Percentiles rank a stretch among this genome's conserved stretches.
Evolutionary conservation across 768 basidiomycete genomes (phyloP).

Genomic region (Termitomyces sp.): DNA sequence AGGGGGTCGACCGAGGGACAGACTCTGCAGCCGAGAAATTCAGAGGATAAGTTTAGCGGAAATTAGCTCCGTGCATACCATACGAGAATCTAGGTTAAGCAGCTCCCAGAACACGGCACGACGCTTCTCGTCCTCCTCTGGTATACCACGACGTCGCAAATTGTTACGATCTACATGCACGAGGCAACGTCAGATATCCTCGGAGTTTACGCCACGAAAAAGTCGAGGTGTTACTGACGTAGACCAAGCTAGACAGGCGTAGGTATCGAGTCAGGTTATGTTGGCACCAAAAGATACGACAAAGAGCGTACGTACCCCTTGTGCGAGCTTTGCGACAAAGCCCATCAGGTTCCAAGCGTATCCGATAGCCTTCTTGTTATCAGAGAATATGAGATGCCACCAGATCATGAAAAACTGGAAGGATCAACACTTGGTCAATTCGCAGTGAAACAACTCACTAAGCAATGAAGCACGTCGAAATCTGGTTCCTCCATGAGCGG

Average conservation of each 20-base stretch:
- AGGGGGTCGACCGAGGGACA: conserved; percentile 68
- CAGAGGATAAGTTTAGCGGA: neutral
- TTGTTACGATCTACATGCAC: conserved; percentile 54
- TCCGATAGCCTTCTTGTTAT: conserved; percentile 65
- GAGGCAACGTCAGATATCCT: conserved; percentile 3
- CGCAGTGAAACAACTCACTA: conserved; percentile 32
- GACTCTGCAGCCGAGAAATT: conserved; percentile 34
- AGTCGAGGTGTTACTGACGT: conserved; percentile 36
- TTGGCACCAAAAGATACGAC: neutral
- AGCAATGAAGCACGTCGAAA: conserved; percentile 63
- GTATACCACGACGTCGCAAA: conserved; percentile 57
- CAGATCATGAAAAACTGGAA: conserved; percentile 61
- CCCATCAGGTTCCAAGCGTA: conserved; percentile 78
- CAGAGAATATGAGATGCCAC: conserved; percentile 70
- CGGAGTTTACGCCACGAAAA: neutral
- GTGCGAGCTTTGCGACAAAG: conserved; percentile 65
- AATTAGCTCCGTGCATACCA: conserved; percentile 30
- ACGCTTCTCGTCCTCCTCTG: conserved; percentile 67
- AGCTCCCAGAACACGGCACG: conserved; percentile 72
- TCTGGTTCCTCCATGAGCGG: conserved; percentile 73
- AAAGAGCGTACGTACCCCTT: conserved; percentile 44
- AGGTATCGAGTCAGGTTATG: conserved; percentile 10
- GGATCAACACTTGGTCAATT: neutral
- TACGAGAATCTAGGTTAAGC: conserved; percentile 64
- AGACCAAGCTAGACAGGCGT: conserved; percentile 49